Base-by-base conservation (phyloP, 805 yeast species). In the Candida caryicola region DNA sequence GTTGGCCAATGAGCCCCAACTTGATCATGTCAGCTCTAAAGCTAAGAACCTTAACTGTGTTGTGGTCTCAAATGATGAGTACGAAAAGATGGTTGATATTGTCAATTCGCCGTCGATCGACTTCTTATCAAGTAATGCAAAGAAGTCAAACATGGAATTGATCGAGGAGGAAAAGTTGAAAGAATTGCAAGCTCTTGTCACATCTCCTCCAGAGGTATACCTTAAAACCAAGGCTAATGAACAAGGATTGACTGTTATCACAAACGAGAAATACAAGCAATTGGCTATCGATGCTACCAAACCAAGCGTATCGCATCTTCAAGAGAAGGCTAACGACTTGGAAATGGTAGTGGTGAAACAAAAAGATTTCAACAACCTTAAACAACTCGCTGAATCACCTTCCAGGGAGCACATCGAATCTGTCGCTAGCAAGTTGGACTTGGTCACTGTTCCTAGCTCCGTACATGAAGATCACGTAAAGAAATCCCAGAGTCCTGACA, bases 161-260 rank as follows among this genome's bases (percentile, higher is more conserved):
- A 33, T 48, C 2, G 41, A 41, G 4, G 17, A 33, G 6, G 41
- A 42, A 16, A 45, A 47, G 3, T 34, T 43, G 13, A 41, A 53
- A 10, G 40, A 44, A 9, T 46, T 60, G 38, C 42, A 42, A 1
- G 29, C 34, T 4, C 15, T 23, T 12, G 33, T 29, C 5, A 29
- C 31, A 12, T 15, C 35, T 8, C 67, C 67, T 7, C 45, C 64
- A 1, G 19, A 52, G 3, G 61, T 55, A 0, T 62, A 54, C 31
- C 43, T 74, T 13, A 53, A 52, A 28, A 57, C 55, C 18, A 58
- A 57, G 31, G 67, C 73, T 4, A 46, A 39, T 2, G 31, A 28
- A 48, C 38, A 41, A 8, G 62, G 56, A 4, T 40, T 31, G 23
- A 29, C 29, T 7, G 25, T 48, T n/a, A 12, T 51, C 2, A 17